phyloP scores from a whole-genome alignment of 1,284 basidiomycete species.

The Amylostereum chailletii region DNA sequence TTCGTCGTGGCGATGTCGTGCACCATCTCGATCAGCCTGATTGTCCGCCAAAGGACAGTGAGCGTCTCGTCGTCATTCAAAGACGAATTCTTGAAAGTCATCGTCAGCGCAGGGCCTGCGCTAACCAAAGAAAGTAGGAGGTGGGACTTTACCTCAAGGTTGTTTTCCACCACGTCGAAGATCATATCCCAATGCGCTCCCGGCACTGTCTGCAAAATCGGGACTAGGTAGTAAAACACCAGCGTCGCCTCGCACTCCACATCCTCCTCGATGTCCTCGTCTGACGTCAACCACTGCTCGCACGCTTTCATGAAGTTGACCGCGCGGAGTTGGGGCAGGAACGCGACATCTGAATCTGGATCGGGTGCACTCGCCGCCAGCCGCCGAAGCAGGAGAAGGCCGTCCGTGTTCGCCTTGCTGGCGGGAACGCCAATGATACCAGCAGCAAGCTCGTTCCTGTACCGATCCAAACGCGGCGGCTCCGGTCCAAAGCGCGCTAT shows the following conservation, averaged over 20 bases:
- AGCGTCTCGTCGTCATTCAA: conserved; percentile 54
- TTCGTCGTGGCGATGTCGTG: conserved; percentile 69
- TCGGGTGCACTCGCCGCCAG: conserved; percentile 77
- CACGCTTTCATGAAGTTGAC: conserved; percentile 87
- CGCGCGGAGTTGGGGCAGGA: conserved; percentile 81
- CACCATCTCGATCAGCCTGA: conserved; percentile 62
- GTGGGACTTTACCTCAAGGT: conserved; percentile 61
- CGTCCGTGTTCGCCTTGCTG: conserved; percentile 55
- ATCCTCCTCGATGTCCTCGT: conserved; percentile 67
- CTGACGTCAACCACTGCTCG: conserved; percentile 77
- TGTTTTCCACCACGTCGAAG: conserved; percentile 84
- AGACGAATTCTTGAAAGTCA: conserved; percentile 40
- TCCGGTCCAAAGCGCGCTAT: conserved; percentile 60
- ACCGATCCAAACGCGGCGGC: conserved; percentile 68
- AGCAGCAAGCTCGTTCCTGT: conserved; percentile 87
- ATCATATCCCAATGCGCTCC: conserved; percentile 92
- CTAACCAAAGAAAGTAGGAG: not conserved
- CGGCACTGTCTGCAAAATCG: conserved; percentile 81
- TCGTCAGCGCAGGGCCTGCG: not conserved
- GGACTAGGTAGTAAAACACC: conserved; percentile 72
- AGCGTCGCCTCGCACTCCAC: conserved; percentile 72
- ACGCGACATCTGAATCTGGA: conserved; percentile 71
- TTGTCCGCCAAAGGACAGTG: conserved; percentile 57
- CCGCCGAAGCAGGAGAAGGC: conserved; percentile 61
- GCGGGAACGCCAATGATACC: conserved; percentile 64